Conservation (phyloP, 495 filamentous ascomycete genomes). For the Tuber umbilicatum region DNA sequence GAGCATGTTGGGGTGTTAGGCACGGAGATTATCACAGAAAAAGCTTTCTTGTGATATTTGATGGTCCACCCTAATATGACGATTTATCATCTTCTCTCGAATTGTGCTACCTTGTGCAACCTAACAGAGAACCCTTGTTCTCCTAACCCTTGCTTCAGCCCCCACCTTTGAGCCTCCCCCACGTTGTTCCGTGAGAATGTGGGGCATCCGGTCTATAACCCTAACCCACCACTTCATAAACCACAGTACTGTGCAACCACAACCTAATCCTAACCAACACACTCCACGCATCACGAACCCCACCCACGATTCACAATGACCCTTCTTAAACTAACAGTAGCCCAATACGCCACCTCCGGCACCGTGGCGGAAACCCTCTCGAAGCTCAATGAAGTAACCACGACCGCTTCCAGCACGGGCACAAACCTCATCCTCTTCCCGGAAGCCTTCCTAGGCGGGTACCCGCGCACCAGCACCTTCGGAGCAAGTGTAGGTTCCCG, state of each 20-base stretch:
- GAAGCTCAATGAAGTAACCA: constrained; percentile 55
- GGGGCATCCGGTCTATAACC: not conserved
- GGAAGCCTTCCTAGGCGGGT: constrained; percentile 89
- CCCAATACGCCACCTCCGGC: constrained; percentile 65
- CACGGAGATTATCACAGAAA: constrained; percentile 31
- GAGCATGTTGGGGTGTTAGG: constrained; percentile 52
- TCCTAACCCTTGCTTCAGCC: not conserved
- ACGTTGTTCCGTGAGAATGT: not conserved
- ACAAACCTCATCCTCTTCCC: constrained; percentile 80
- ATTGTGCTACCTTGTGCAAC: not conserved
- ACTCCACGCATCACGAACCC: not conserved
- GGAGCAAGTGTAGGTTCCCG: constrained; percentile 67
- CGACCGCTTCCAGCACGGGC: constrained; percentile 48
- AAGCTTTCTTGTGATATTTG: not conserved
- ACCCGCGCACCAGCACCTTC: constrained; percentile 77
- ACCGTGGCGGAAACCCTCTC: constrained; percentile 60
- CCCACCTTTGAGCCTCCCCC: not conserved
- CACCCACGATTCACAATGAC: not conserved
- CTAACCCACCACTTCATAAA: not conserved
- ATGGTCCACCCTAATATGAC: not conserved
- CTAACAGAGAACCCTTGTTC: not conserved
- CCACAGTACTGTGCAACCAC: not conserved
- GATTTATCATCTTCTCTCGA: not conserved
- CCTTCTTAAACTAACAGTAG: constrained; percentile 62
- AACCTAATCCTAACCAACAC: not conserved